A percentile compares a stretch with the other conserved stretches of the same genome.
Conservation (phyloP, 305 asterid species). For the Fraxinus baroniana region DNA sequence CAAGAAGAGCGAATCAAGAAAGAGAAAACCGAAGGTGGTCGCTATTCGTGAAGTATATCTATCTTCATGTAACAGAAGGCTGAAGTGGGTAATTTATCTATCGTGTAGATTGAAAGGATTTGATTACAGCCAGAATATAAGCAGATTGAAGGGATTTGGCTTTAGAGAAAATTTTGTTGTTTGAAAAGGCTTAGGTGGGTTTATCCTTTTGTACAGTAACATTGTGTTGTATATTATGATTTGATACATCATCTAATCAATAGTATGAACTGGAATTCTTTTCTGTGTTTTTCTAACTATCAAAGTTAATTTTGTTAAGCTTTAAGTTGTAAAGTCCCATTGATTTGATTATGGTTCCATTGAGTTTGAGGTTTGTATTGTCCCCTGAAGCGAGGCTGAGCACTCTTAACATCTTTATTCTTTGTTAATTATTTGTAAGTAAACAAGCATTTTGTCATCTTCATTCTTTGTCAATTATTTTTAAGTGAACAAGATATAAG, state of each 20-base stretch:
- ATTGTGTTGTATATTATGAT: slow-evolving; percentile 30
- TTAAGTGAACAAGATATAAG: background rate
- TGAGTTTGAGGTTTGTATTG: background rate
- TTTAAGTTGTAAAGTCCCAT: background rate
- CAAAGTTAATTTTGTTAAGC: background rate
- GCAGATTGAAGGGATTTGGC: slow-evolving; percentile 25
- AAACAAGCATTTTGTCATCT: background rate
- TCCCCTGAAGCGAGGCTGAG: background rate
- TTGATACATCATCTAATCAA: slow-evolving; percentile 13
- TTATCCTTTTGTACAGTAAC: slow-evolving; percentile 33
- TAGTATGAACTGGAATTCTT: slow-evolving; percentile 29
- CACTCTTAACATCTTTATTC: background rate
- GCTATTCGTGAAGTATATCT: slow-evolving; percentile 63
- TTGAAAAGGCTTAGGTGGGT: slow-evolving; percentile 25
- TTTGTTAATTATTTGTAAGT: background rate
- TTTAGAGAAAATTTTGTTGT: slow-evolving; percentile 32
- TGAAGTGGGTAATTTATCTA: background rate
- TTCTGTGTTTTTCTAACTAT: background rate
- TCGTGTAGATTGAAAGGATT: slow-evolving; percentile 12
- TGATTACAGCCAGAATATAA: background rate
- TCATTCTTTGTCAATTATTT: background rate
- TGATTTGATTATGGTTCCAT: background rate
- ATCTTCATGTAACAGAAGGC: background rate
- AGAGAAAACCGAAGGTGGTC: slow-evolving; percentile 53
- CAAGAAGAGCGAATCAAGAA: slow-evolving; percentile 58